phyloP scores from a whole-genome alignment of 1,284 basidiomycete genomes.

The Puccinia sorghi region DNA sequence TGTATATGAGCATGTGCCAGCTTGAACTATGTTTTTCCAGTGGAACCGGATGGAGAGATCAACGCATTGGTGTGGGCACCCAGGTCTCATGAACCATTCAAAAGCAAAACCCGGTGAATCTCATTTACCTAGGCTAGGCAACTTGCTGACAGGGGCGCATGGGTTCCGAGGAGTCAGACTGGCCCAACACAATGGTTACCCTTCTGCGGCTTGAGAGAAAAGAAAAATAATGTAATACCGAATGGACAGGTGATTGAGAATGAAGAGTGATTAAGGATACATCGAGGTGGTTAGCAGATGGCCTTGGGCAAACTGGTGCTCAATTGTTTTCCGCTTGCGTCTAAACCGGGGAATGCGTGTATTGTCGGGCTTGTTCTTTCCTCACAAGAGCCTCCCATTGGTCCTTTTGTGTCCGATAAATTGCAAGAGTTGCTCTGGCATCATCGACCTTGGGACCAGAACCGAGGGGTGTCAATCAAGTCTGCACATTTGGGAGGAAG shows the following conservation, averaged over 20 bases:
- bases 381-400: conserved; percentile 69
- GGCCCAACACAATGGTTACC: not conserved
- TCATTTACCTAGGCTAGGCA: too few relatives aligned
- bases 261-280: not conserved
- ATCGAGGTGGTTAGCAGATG: not conserved
- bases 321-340: not conserved
- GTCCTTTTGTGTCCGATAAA: conserved; percentile 82
- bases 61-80: too few relatives aligned
- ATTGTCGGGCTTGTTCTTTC: conserved; percentile 18
- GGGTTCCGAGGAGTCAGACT: too few relatives aligned
- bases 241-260: not conserved
- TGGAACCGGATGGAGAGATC: too few relatives aligned
- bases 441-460: conserved; percentile 71
- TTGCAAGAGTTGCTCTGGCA: conserved; percentile 91
- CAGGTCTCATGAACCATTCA: too few relatives aligned
- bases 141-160: too few relatives aligned
- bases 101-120: too few relatives aligned
- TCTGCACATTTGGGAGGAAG: conserved; percentile 52
- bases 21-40: too few relatives aligned
- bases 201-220: not conserved
- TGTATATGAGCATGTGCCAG: too few relatives aligned
- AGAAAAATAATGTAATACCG: too few relatives aligned
- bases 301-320: not conserved
- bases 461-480: not conserved
- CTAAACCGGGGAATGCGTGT: not conserved